Conservation (phyloP, 352 stramenopile species). For the Pythium folliculosum region DNA sequence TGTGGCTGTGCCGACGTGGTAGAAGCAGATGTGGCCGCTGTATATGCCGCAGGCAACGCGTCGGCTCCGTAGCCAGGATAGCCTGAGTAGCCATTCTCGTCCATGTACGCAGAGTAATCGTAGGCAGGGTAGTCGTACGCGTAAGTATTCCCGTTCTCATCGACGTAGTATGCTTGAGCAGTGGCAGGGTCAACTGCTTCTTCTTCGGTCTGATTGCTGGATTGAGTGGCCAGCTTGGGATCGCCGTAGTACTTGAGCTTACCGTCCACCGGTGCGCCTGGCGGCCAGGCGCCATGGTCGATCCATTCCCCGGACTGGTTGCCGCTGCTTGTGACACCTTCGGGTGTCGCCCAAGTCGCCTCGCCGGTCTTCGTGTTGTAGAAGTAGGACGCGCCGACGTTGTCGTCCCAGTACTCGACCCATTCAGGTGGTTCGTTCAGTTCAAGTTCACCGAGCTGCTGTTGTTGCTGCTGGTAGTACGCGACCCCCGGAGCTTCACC, state of each 20-base stretch:
- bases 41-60: not conserved
- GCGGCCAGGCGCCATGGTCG: constrained; percentile 13
- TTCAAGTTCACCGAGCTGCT: not conserved
- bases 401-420: constrained; percentile 79
- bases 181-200: constrained; percentile 1
- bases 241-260: constrained; percentile 9
- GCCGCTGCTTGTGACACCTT: constrained; percentile 15
- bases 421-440: constrained; percentile 39
- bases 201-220: constrained; percentile 5
- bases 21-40: not conserved
- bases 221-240: not conserved
- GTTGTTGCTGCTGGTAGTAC: not conserved
- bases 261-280: constrained; percentile 19
- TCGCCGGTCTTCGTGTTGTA: constrained; percentile 72
- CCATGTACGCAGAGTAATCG: not conserved
- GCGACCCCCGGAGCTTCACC: constrained; percentile 17
- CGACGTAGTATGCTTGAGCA: not conserved
- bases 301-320: constrained; percentile 13
- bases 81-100: not conserved
- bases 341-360: constrained; percentile 63
- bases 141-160: constrained; percentile 14
- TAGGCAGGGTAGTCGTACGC: constrained; percentile 10
- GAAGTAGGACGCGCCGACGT: constrained; percentile 61
- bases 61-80: not conserved
- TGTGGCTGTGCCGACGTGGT: constrained; percentile 7